phyloP scores from a whole-genome alignment of 2,329 filamentous ascomycete genomes.

The Periconia sp. region DNA sequence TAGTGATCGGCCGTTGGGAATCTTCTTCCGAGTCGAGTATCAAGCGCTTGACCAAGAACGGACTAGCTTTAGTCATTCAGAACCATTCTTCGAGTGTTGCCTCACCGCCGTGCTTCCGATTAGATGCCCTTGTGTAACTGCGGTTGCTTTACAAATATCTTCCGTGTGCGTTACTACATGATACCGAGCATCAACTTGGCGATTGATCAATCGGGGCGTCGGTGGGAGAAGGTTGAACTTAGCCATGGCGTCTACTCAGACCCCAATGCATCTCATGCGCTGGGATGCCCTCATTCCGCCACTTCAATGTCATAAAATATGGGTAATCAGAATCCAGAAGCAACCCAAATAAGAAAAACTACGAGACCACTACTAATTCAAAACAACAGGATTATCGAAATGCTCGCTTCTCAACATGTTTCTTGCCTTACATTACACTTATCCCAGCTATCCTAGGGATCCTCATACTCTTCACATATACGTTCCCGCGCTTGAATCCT shows the following conservation, averaged over 20 bases:
- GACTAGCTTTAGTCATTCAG: neutral
- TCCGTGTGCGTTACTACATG: conserved; percentile 13
- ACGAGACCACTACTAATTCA: conserved; percentile 10
- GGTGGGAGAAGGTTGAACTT: conserved; percentile 22
- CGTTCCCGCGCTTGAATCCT: conserved; percentile 30
- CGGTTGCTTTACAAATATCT: neutral
- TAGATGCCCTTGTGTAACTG: conserved; percentile 10
- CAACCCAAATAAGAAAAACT: neutral
- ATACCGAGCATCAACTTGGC: conserved; percentile 8
- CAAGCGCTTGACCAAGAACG: neutral
- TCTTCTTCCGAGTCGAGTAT: too few relatives aligned
- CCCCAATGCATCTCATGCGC: conserved; percentile 17
- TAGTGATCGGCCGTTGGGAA: too few relatives aligned
- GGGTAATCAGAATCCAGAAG: conserved; percentile 17
- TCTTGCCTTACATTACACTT: conserved; percentile 42
- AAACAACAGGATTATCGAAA: conserved; percentile 32
- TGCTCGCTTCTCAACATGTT: conserved; percentile 46
- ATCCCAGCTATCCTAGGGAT: conserved; percentile 42
- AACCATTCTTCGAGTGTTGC: neutral
- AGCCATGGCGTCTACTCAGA: conserved; percentile 29
- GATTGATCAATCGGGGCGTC: conserved; percentile 19
- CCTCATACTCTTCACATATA: conserved; percentile 41
- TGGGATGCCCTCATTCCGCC: conserved; percentile 12
- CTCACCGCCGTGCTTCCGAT: neutral
- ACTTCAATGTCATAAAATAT: conserved; percentile 29